Base-by-base conservation (phyloP, 768 basidiomycete species). In the Naganishia onofrii region DNA sequence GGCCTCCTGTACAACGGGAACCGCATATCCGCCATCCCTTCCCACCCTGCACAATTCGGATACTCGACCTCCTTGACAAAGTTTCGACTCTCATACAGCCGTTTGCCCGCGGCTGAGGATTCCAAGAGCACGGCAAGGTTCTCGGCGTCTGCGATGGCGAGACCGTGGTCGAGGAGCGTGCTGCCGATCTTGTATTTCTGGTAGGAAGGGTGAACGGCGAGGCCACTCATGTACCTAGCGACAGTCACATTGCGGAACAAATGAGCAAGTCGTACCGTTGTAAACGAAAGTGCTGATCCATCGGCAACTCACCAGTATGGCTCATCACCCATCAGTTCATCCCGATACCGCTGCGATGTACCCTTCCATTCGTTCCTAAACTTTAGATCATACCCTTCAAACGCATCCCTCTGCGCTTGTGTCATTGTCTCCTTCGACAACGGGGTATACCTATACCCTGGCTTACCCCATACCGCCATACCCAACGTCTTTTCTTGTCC, bases 51-150 rank as follows among this genome's bases (percentile, higher is more conserved):
- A 42, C 31, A 36, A 26, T 42, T 26, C 38, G 70, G 54, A 36
- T 66, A 70, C 42, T 53, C 70, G 26, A 34, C 38, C 42, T 57
- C 65, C 70, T 66, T 65, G 64, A 66, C 70, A 32, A 70, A 70
- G 36, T 53, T 53, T 28, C 70, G 34, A 44, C 70, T 70, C 23
- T 46, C 56, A 31, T 70, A 70, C 53, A 70, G 19, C 55, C 56
- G 54, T 34, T 26, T 29, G 3, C 63, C 70, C 0, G 64, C 53
- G 0, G 42, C 42, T 17, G 70, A 70, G 0, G 64, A 66, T 51
- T 70, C 70, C 15, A 70, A 42, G 13, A 48, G 42, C 7, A 55
- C 55, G 2, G 42, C 4, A 13, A 28, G 32, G n/a, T 42, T 44
- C 15, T 46, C 23, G 19, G 2, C 21, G 17, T 34, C n/a, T 5